A percentile compares a stretch with the other conserved stretches of the same genome.
Evolutionary conservation across 495 filamentous ascomycete genomes (phyloP).

Genomic region (Aspergillus bertholletiae): DNA sequence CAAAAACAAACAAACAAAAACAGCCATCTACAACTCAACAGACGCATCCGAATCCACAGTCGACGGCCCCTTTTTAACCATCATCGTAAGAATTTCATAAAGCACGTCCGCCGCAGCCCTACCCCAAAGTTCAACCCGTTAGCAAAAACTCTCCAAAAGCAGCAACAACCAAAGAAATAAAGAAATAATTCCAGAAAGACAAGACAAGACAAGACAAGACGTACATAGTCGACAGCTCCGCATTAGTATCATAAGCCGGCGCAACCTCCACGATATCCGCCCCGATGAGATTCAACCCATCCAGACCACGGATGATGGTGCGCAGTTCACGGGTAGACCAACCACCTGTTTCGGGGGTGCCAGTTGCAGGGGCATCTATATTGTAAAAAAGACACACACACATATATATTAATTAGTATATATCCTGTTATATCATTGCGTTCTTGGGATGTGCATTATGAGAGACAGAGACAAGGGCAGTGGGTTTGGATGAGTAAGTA

Average conservation of each 20-base stretch:
- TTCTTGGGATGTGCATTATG: no score
- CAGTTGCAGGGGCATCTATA: slow-evolving; percentile 64
- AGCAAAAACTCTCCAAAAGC: background rate
- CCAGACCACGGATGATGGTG: slow-evolving; percentile 68
- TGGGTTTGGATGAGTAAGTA: no score
- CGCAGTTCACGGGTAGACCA: slow-evolving; percentile 80
- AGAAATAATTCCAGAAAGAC: background rate
- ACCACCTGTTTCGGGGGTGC: slow-evolving; percentile 83
- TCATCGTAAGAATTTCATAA: slow-evolving; percentile 63
- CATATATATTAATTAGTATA: no score
- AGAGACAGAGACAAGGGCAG: no score
- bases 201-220: slow-evolving; percentile 3
- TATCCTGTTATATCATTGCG: no score
- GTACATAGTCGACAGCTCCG: slow-evolving; percentile 61
- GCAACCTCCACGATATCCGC: slow-evolving; percentile 78
- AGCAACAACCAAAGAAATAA: no score
- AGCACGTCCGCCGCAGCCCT: slow-evolving; percentile 63
- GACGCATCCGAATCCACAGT: slow-evolving; percentile 17
- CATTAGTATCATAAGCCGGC: slow-evolving; percentile 66
- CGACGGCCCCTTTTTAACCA: slow-evolving; percentile 60
- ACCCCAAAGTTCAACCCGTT: background rate
- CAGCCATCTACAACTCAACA: slow-evolving; percentile 12
- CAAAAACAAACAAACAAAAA: background rate
- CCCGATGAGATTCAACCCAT: slow-evolving; percentile 72
- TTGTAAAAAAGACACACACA: background rate